Conservation (phyloP, 345 rosid genomes). For the Microthlaspi erraticum region DNA sequence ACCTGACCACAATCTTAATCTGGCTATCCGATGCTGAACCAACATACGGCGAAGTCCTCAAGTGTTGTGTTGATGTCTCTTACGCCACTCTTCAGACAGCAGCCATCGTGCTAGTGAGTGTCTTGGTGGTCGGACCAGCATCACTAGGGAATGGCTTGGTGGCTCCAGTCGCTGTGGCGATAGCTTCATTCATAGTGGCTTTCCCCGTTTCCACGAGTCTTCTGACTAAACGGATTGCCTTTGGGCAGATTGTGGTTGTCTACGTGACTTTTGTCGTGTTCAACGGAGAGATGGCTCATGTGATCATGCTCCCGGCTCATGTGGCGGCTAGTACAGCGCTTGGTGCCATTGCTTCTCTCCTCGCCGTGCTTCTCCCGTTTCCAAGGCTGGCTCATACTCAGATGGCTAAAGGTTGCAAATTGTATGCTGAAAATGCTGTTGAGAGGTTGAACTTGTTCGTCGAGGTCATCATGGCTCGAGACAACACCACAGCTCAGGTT, state of each 20-base stretch:
- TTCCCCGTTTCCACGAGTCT: slow-evolving; percentile 67
- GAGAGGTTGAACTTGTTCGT: slow-evolving; percentile 60
- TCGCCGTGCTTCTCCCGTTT: slow-evolving; percentile 72
- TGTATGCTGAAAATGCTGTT: slow-evolving; percentile 65
- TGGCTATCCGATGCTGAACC: slow-evolving; percentile 75
- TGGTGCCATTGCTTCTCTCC: slow-evolving; percentile 72
- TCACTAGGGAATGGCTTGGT: slow-evolving; percentile 48
- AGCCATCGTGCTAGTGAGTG: slow-evolving; percentile 47
- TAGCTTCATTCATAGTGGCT: slow-evolving; percentile 67
- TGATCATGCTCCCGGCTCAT: slow-evolving; percentile 57
- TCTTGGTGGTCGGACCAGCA: slow-evolving; percentile 55
- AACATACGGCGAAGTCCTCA: slow-evolving; percentile 64
- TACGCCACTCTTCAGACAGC: slow-evolving; percentile 60
- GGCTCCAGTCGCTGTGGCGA: slow-evolving; percentile 61
- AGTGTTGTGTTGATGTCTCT: slow-evolving; percentile 56
- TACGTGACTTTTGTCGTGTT: slow-evolving; percentile 59
- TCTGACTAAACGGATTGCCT: slow-evolving; percentile 75
- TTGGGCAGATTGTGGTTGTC: slow-evolving; percentile 76
- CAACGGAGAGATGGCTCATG: slow-evolving; percentile 49
- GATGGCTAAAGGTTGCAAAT: slow-evolving; percentile 50
- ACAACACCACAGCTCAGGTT: slow-evolving; percentile 51
- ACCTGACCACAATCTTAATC: slow-evolving; percentile 66
- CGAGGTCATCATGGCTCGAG: slow-evolving; percentile 59
- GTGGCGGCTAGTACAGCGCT: slow-evolving; percentile 71
- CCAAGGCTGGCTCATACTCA: slow-evolving; percentile 69